phyloP scores from a whole-genome alignment of 1,139 yeast genomes.

The Wickerhamomyces sp. region DNA sequence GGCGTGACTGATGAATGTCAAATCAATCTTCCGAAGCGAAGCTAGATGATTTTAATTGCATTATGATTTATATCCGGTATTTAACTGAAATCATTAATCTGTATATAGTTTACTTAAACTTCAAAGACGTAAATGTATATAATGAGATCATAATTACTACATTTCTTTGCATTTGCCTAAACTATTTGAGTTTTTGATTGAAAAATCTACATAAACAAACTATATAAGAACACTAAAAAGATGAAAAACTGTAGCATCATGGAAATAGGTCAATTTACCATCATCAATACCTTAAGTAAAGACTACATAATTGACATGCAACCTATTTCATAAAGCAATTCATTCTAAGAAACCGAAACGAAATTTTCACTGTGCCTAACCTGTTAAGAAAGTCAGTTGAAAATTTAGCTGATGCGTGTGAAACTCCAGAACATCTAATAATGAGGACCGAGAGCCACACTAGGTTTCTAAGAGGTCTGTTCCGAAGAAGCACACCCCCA shows the following conservation, averaged over 20 bases:
- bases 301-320: constrained; percentile 16
- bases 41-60: too few relatives aligned
- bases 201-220: background rate
- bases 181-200: background rate
- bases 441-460: constrained; percentile 21
- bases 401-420: constrained; percentile 28
- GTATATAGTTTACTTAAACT: too few relatives aligned
- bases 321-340: constrained; percentile 24
- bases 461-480: constrained; percentile 23
- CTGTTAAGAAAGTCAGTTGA: constrained; percentile 28
- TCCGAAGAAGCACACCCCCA: constrained; percentile 13
- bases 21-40: too few relatives aligned
- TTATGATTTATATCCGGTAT: too few relatives aligned
- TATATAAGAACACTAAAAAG: constrained; percentile 2
- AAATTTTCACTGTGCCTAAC: constrained; percentile 26
- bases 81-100: too few relatives aligned
- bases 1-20: too few relatives aligned
- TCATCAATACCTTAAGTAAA: constrained; percentile 18
- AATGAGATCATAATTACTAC: background rate
- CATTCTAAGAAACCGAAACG: constrained; percentile 29
- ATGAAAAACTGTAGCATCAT: constrained; percentile 24
- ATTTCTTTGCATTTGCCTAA: too few relatives aligned
- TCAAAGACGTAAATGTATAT: too few relatives aligned
- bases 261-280: constrained; percentile 22
- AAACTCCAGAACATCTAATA: constrained; percentile 20